These are phyloP conservation scores for Thelonectria olida DNA, from an alignment of 2,329 filamentous ascomycete genomes.

Conservation along the genomic window DNA sequence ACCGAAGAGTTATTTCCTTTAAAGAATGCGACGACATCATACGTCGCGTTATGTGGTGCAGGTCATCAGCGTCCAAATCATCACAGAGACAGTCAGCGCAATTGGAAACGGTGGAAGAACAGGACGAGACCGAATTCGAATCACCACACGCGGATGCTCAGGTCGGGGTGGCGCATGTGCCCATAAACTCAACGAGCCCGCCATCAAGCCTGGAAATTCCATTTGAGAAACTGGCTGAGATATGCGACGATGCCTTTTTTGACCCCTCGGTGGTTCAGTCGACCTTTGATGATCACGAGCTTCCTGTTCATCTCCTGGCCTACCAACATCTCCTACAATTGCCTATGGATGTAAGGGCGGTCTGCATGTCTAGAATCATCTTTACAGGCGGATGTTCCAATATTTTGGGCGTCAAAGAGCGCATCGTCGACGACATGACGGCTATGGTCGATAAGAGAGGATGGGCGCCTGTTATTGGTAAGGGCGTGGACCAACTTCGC, in stretches of 20 bases:
- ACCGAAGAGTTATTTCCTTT: slow-evolving; percentile 65
- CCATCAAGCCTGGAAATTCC: slow-evolving; percentile 70
- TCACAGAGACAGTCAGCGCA: slow-evolving; percentile 50
- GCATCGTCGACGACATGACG: slow-evolving; percentile 80
- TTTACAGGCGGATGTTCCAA: slow-evolving; percentile 84
- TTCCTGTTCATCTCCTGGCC: slow-evolving; percentile 78
- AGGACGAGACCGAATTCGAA: slow-evolving; percentile 60
- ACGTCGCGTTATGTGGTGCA: slow-evolving; percentile 81
- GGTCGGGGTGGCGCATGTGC: slow-evolving; percentile 51
- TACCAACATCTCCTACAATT: slow-evolving; percentile 80
- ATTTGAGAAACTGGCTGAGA: slow-evolving; percentile 75
- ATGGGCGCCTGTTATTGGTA: slow-evolving; percentile 81
- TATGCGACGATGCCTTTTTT: slow-evolving; percentile 81
- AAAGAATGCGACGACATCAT: slow-evolving; percentile 85
- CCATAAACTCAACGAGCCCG: slow-evolving; percentile 56
- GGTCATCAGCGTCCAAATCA: slow-evolving; percentile 43
- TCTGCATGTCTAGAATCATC: slow-evolving; percentile 89
- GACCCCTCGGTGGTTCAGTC: slow-evolving; percentile 58
- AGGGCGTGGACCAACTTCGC: slow-evolving; percentile 66
- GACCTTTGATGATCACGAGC: slow-evolving; percentile 87
- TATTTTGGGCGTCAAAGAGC: slow-evolving; percentile 80
- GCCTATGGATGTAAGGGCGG: slow-evolving; percentile 81
- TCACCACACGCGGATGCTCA: slow-evolving; percentile 29
- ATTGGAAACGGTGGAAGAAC: slow-evolving; percentile 63
- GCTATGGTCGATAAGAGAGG: slow-evolving; percentile 72